Base-by-base conservation (phyloP, 2,329 filamentous ascomycete species). In the Fusarium floridanum region DNA sequence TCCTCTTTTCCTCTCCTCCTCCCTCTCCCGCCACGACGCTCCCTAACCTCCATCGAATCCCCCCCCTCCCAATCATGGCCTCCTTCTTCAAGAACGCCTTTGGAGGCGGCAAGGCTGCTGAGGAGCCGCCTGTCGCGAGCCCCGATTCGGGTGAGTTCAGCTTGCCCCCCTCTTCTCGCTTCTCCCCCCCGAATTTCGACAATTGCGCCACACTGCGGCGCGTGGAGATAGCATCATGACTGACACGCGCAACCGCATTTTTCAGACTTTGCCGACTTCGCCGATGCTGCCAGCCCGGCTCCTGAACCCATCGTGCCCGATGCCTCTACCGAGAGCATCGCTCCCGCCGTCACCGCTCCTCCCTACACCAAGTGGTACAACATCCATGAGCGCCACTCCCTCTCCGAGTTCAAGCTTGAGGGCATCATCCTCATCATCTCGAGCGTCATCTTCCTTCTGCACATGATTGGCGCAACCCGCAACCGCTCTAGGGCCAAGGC, bases 301-400 rank as follows among this genome's bases (percentile, higher is more conserved):
- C 89, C 88, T 67, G 84, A 89, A 70, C 82, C 86, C 59, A 83
- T 84, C 56, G 84, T 86, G 53, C 84, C 84, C 68, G 84, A 86
- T 69, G 84, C 87, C 73, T 83, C 87, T 66, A 82, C 88, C 68
- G 84, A 83, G 39, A 83, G 84, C 29, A 82, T 85, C 48, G 83
- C 84, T 59, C 87, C 88, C 70, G 86, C 85, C 53, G 82, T 84
- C 56, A 87, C 88, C 53, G 84, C 82, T 50, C 85, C 87, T 29
- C 93, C 94, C 16, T 98, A 93, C 84, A 98, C 95, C 61, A 95
- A 94, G 87, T 99, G 97, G 97, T 99, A 98, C 86, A 95, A 95
- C 66, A 88, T 98, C 71, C 97, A 97, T 89, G 95, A 98, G 89
- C 95, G 97, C 80, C 92, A 95, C 80, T 91, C 91, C 29, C 86